These are phyloP conservation scores for Marchantia paleacea DNA, from an alignment of 225 moss, liverwort and hornwort genomes.

Conservation along the genomic window DNA sequence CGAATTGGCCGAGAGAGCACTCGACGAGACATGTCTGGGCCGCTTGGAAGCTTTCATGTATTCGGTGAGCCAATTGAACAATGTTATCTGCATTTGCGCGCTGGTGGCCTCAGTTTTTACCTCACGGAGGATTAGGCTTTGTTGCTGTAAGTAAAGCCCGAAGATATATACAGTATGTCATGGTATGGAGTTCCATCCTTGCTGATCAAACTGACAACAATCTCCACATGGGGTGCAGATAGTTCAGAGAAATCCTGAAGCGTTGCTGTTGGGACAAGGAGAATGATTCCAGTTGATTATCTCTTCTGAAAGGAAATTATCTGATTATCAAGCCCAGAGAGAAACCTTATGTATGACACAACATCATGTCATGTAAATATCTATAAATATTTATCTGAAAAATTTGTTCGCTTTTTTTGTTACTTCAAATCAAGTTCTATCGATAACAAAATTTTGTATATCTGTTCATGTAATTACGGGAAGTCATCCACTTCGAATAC, in stretches of 20 bases:
- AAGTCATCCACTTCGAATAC: too few relatives aligned
- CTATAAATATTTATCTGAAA: too few relatives aligned
- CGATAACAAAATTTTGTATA: too few relatives aligned
- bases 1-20: slow-evolving; percentile 82
- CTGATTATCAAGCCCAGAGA: too few relatives aligned
- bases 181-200: background rate
- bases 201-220: background rate
- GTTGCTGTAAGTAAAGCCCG: background rate
- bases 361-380: too few relatives aligned
- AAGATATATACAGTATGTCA: background rate
- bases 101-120: background rate
- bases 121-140: background rate
- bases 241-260: background rate
- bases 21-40: slow-evolving; percentile 47
- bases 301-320: too few relatives aligned
- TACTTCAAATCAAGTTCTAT: too few relatives aligned
- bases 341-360: too few relatives aligned
- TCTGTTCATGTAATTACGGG: too few relatives aligned
- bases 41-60: slow-evolving; percentile 57
- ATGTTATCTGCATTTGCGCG: background rate
- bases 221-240: background rate
- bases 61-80: slow-evolving; percentile 35
- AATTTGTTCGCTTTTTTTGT: too few relatives aligned
- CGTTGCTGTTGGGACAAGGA: background rate
- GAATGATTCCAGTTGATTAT: background rate